Evolutionary conservation across 306 rosid genomes (phyloP), one percentile per base, ranked within the genome.

Genomic region (Citrullus mucosospermus): DNA sequence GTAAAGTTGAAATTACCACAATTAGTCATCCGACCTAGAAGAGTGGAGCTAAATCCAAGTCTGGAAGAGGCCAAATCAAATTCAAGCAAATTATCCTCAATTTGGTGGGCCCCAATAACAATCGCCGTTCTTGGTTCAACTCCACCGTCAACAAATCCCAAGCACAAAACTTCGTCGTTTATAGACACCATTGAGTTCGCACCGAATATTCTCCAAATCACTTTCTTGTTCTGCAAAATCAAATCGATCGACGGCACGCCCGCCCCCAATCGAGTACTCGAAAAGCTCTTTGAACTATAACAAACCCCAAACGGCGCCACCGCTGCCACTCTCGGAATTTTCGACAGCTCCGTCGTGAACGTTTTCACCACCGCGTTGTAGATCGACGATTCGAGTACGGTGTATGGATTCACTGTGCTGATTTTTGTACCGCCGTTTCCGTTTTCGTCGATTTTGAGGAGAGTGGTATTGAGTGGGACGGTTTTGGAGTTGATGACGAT

Each of bases 381-480:
- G 16, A 89, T 89, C 1, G 95, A 80, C 2, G 83, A 81, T 41
- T 91, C 90, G 87, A 93, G 3, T 0, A 81, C 62, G 1, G 88
- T 87, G 83, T 86, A 87, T 0, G 92, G 98, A 55, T 82, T 56
- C 7, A 85, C 87, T 4, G 90, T 85, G 70, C 93, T 91, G 16
- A 93, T 87, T 66, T 88, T 91, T 0, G 96, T 93, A 48, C 98
- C 98, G 6, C 98, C 94, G 20, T 54, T 0, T 0, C 94, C 94
- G 10, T 88, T 57, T 22, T 18, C 13, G 61, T 88, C 76, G 60
- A 90, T 72, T 15, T 85, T 48, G 3, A 93, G 82, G 18, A 85
- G 82, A 4, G 88, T 75, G 36, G 80, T 28, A 16, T 88, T 85
- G 43, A 89, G n/a, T 0, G 82, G 48, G 0, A 92, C 88, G 4